Conservation (phyloP, 2,329 filamentous ascomycete species). For the Orbilia quercus region DNA sequence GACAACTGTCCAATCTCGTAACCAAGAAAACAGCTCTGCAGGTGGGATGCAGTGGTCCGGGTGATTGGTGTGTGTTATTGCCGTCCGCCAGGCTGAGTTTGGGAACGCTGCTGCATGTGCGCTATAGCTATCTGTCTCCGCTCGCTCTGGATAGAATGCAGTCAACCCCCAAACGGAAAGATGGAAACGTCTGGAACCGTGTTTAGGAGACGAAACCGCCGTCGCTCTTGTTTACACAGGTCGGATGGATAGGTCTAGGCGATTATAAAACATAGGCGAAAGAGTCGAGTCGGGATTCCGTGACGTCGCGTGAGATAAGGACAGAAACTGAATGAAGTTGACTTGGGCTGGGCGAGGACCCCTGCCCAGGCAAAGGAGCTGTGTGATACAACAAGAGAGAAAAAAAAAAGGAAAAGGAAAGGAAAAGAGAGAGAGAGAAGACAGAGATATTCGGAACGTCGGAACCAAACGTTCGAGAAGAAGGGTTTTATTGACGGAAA, state of each 20-base stretch:
- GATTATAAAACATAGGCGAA: conserved; percentile 55
- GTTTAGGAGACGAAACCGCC: conserved; percentile 30
- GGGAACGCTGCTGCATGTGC: conserved; percentile 55
- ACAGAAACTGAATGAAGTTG: conserved; percentile 26
- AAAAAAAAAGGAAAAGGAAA: no score
- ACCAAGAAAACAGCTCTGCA: conserved; percentile 53
- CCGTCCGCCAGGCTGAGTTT: conserved; percentile 56
- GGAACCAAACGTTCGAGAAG: conserved; percentile 25
- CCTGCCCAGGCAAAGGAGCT: conserved; percentile 52
- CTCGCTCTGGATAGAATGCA: conserved; percentile 21
- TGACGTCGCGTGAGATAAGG: conserved; percentile 57
- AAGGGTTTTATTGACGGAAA: conserved; percentile 18
- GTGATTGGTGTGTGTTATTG: conserved; percentile 56
- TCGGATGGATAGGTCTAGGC: conserved; percentile 42
- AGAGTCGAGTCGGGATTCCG: conserved; percentile 42
- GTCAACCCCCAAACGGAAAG: conserved; percentile 18
- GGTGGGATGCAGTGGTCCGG: conserved; percentile 42
- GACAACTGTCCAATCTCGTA: conserved; percentile 57
- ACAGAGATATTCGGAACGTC: conserved; percentile 49
- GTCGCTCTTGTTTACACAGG: conserved; percentile 49
- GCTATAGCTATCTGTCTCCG: conserved; percentile 41
- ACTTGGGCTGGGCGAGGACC: conserved; percentile 43
- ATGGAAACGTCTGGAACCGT: conserved; percentile 15
- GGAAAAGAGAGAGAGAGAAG: conserved; percentile 3
- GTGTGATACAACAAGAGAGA: conserved; percentile 41